Conservation (phyloP, 768 basidiomycete genomes). For the Russula virescens region DNA sequence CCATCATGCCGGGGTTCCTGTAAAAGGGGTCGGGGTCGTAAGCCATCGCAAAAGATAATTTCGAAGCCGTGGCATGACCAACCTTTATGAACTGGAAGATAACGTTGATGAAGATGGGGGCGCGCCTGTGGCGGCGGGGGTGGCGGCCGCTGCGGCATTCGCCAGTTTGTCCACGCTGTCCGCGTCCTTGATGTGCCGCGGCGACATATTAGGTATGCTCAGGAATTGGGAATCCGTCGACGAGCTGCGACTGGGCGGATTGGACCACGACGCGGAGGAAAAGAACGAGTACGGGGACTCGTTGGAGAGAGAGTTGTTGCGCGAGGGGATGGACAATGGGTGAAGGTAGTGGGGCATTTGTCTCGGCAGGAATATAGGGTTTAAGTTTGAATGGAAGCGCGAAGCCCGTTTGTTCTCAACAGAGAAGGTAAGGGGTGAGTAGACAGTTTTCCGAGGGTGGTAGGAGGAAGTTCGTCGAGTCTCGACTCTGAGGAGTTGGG, state of each 20-base stretch:
- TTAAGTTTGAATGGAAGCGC: neutral
- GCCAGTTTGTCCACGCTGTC: constrained; percentile 13
- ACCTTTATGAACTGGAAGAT: neutral
- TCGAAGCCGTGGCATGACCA: neutral
- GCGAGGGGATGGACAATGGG: constrained; percentile 7
- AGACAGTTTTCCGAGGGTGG: neutral
- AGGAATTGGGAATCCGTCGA: neutral
- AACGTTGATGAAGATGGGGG: neutral
- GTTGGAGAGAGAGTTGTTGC: constrained; percentile 1
- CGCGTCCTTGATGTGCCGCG: constrained; percentile 15
- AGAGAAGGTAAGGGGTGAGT: neutral
- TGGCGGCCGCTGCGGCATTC: neutral
- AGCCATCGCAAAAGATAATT: neutral
- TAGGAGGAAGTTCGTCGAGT: no score
- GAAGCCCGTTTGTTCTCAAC: no score
- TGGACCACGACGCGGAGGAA: neutral
- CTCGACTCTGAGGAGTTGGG: neutral
- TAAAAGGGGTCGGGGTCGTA: neutral
- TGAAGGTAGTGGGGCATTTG: constrained; percentile 6
- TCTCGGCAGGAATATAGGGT: neutral
- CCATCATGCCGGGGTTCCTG: neutral
- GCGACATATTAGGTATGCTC: neutral
- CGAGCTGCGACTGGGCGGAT: neutral
- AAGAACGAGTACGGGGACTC: constrained; percentile 2
- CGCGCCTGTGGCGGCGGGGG: neutral